These are phyloP conservation scores for Mortierella alpina DNA, from an alignment of 192 early-diverging fungal genomes.

Conservation along the genomic window DNA sequence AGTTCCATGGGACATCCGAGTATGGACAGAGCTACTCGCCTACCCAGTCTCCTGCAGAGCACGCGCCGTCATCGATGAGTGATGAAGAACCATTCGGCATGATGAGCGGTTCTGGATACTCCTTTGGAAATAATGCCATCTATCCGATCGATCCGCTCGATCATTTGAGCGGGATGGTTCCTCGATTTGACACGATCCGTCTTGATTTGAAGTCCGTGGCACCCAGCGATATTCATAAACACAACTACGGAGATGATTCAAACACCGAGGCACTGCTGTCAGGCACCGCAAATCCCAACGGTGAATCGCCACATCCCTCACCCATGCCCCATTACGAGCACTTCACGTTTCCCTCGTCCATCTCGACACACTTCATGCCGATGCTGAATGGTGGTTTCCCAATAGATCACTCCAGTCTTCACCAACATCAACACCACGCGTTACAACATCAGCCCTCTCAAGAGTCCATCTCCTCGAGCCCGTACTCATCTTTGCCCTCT, in stretches of 20 bases:
- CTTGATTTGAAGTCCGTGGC: conserved; percentile 29
- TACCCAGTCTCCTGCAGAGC: background rate
- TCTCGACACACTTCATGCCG: conserved; percentile 43
- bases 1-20: background rate
- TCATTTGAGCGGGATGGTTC: conserved; percentile 16
- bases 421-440: conserved; percentile 10
- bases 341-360: conserved; percentile 46
- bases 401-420: conserved; percentile 20
- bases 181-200: conserved; percentile 21
- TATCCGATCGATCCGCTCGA: conserved; percentile 21
- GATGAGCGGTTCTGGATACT: conserved; percentile 6
- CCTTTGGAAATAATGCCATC: conserved; percentile 11
- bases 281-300: conserved; percentile 32
- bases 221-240: conserved; percentile 23
- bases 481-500: conserved; percentile 31
- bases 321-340: conserved; percentile 51
- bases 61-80: background rate
- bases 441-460: conserved; percentile 12
- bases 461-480: conserved; percentile 15
- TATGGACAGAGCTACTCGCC: conserved; percentile 9
- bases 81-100: conserved; percentile 15
- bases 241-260: conserved; percentile 14
- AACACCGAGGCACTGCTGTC: conserved; percentile 16
- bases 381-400: conserved; percentile 24
- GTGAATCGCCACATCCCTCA: conserved; percentile 43